Conservation (phyloP, 2,329 filamentous ascomycete genomes). For the Phaeosphaeriaceae sp. region DNA sequence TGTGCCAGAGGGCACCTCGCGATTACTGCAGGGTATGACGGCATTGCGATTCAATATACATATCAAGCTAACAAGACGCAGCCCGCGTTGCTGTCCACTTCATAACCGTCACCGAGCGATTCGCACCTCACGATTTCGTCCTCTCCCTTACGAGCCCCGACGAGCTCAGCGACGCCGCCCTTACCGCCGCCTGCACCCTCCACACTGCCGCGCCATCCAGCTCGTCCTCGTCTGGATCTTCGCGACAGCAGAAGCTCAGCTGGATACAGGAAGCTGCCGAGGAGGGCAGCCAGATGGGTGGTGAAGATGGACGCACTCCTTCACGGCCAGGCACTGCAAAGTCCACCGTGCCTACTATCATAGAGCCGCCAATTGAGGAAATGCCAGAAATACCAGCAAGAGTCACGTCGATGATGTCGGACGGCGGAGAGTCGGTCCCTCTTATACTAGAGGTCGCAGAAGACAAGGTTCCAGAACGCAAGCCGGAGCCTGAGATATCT, state of each 20-base stretch:
- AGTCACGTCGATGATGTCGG: slow-evolving; percentile 16
- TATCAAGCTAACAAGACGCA: slow-evolving; percentile 51
- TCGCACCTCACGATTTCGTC: slow-evolving; percentile 84
- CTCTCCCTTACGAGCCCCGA: slow-evolving; percentile 77
- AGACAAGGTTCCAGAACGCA: slow-evolving; percentile 4
- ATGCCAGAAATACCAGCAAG: slow-evolving; percentile 4
- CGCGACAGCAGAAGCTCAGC: slow-evolving; percentile 78
- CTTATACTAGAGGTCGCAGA: slow-evolving; percentile 15
- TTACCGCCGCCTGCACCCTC: slow-evolving; percentile 87
- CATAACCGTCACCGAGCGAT: slow-evolving; percentile 67
- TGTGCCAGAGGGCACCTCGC: slow-evolving; percentile 86
- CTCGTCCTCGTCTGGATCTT: slow-evolving; percentile 80
- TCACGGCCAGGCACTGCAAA: slow-evolving; percentile 30
- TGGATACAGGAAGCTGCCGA: slow-evolving; percentile 95
- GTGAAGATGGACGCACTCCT: slow-evolving; percentile 19
- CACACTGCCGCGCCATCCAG: slow-evolving; percentile 87
- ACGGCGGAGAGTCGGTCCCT: slow-evolving; percentile 23
- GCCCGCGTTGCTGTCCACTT: slow-evolving; percentile 80
- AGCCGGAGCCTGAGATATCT: slow-evolving; percentile 23
- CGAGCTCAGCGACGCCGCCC: slow-evolving; percentile 84
- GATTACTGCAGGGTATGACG: slow-evolving; percentile 83
- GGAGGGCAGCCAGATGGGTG: slow-evolving; percentile 61
- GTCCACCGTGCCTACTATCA: slow-evolving; percentile 31
- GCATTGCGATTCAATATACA: not conserved
- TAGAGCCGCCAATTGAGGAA: slow-evolving; percentile 26